Evolutionary conservation across 371 early-diverging fungal species (phyloP).

Genomic region (Mucor indicus): DNA sequence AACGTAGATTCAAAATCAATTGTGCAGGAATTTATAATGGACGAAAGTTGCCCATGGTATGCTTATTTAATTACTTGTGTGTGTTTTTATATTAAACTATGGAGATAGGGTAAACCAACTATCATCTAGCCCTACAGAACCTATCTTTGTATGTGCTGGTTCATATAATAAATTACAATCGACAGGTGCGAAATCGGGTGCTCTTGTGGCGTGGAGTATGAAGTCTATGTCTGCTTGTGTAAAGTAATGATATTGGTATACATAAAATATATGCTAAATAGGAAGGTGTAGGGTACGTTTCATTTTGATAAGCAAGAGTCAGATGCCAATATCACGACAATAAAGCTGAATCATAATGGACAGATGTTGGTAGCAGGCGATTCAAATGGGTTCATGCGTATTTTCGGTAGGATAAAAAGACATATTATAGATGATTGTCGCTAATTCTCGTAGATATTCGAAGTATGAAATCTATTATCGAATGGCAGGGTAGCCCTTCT

Average conservation of each 20-base stretch:
- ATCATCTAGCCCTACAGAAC: constrained; percentile 59
- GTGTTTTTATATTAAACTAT: not conserved
- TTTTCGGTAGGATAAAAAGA: constrained; percentile 45
- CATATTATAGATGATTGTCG: not conserved
- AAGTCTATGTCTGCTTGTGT: constrained; percentile 57
- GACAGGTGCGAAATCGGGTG: constrained; percentile 28
- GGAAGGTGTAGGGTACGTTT: not conserved
- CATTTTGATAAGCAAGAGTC: constrained; percentile 20
- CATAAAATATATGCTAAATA: not conserved
- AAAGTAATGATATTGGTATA: constrained; percentile 15
- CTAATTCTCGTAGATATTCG: constrained; percentile 42
- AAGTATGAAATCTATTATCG: constrained; percentile 57
- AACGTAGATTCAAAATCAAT: constrained; percentile 57
- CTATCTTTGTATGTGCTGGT: constrained; percentile 53
- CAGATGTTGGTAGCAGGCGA: constrained; percentile 62
- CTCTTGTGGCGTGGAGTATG: constrained; percentile 58
- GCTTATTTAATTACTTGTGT: not conserved
- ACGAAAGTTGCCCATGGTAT: constrained; percentile 52
- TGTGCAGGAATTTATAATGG: constrained; percentile 58
- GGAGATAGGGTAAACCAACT: constrained; percentile 47
- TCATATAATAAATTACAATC: constrained; percentile 29
- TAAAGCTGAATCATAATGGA: constrained; percentile 66
- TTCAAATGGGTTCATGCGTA: constrained; percentile 49
- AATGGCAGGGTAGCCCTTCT: constrained; percentile 50
- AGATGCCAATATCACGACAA: constrained; percentile 44